These are phyloP conservation scores for Adenanthera pavonina DNA, from an alignment of 306 rosid genomes.

Conservation along the genomic window DNA sequence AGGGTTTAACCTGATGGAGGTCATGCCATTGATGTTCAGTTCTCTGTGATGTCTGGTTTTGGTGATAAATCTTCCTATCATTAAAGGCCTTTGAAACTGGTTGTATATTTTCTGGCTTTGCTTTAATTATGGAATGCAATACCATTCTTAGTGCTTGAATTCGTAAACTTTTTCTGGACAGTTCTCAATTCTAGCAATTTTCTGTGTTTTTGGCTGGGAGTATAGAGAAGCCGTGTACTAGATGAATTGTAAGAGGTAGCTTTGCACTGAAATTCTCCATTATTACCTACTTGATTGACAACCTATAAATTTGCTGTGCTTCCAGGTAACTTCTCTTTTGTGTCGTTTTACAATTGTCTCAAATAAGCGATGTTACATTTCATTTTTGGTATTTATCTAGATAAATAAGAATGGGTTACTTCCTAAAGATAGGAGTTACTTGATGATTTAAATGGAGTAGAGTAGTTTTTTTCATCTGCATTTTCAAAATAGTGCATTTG, in stretches of 20 bases:
- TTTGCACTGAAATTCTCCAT: too few species aligned
- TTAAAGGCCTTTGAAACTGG: not conserved
- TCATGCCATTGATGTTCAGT: not conserved
- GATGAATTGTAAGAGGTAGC: too few species aligned
- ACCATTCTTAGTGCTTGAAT: not conserved
- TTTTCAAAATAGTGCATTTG: not conserved
- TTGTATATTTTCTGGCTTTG: not conserved
- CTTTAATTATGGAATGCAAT: not conserved
- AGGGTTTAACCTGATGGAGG: not conserved
- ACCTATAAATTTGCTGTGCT: too few species aligned
- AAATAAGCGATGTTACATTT: not conserved
- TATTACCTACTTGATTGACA: too few species aligned
- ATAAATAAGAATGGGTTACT: not conserved
- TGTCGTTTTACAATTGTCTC: not conserved
- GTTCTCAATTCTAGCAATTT: not conserved
- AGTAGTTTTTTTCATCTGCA: not conserved
- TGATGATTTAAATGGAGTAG: not conserved
- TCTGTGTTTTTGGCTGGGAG: not conserved
- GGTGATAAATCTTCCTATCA: not conserved
- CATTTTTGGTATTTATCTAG: not conserved
- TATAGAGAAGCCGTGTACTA: too few species aligned
- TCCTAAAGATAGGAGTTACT: not conserved
- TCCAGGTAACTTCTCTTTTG: not conserved
- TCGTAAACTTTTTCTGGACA: not conserved
- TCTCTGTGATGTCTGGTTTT: not conserved